Evolutionary conservation across 768 basidiomycete genomes (phyloP).

Genomic region (Trametes sanguinea): DNA sequence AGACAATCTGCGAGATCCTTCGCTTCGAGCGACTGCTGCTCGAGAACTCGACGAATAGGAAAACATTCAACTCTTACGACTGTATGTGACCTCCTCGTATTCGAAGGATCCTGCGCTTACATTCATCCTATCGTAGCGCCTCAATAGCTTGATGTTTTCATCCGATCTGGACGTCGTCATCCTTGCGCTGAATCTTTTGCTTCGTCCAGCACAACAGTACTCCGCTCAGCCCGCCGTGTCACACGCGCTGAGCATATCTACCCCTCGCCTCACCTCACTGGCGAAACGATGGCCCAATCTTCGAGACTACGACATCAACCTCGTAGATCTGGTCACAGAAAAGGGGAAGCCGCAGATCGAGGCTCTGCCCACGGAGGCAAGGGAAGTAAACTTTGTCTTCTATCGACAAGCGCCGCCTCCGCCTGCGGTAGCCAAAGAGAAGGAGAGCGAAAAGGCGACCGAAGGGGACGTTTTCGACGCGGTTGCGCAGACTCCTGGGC

Average conservation of each 20-base stretch:
- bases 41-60: conserved; percentile 97
- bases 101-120: not conserved
- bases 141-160: conserved; percentile 85
- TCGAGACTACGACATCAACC: conserved; percentile 76
- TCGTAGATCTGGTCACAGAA: conserved; percentile 68
- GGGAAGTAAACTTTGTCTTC: conserved; percentile 81
- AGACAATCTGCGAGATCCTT: conserved; percentile 77
- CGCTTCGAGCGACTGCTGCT: conserved; percentile 86
- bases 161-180: conserved; percentile 89
- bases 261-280: conserved; percentile 77
- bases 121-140: conserved; percentile 54
- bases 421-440: conserved; percentile 27
- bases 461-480: conserved; percentile 49
- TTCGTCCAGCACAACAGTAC: conserved; percentile 95
- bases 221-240: conserved; percentile 85
- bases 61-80: conserved; percentile 95
- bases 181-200: conserved; percentile 77
- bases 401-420: conserved; percentile 58
- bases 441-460: conserved; percentile 45
- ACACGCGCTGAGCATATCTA: conserved; percentile 79
- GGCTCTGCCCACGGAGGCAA: conserved; percentile 67
- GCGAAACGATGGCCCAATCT: conserved; percentile 84
- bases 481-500: conserved; percentile 45
- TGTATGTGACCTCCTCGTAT: conserved; percentile 53
- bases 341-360: conserved; percentile 56